These are phyloP conservation scores for Aspergillus chevalieri DNA, from an alignment of 2,329 filamentous ascomycete genomes.

Conservation along the genomic window DNA sequence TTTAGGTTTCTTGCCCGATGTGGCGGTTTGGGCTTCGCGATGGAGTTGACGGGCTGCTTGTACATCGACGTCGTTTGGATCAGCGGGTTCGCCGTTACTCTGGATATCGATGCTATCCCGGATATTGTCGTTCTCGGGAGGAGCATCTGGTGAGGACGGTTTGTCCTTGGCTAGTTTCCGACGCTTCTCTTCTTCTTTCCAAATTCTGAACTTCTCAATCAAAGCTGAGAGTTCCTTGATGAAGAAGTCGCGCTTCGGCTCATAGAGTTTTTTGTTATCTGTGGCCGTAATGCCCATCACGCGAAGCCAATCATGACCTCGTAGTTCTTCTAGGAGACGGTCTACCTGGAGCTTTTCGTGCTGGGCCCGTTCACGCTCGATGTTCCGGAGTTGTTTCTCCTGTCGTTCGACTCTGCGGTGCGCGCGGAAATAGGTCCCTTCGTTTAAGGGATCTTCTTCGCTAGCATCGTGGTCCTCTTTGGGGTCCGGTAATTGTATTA, in stretches of 20 bases:
- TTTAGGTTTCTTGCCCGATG: slow-evolving; percentile 35
- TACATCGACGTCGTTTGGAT: slow-evolving; percentile 65
- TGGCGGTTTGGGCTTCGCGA: slow-evolving; percentile 59
- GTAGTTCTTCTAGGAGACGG: slow-evolving; percentile 69
- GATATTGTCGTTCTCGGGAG: slow-evolving; percentile 31
- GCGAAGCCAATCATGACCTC: slow-evolving; percentile 87
- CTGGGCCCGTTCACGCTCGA: slow-evolving; percentile 60
- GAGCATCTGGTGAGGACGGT: slow-evolving; percentile 19
- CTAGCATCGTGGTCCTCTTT: background rate
- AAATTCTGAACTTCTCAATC: slow-evolving; percentile 78
- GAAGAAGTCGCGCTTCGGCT: slow-evolving; percentile 78
- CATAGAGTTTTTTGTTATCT: slow-evolving; percentile 78
- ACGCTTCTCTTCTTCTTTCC: slow-evolving; percentile 85
- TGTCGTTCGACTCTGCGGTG: slow-evolving; percentile 58
- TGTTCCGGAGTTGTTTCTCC: slow-evolving; percentile 63
- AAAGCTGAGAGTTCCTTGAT: slow-evolving; percentile 75
- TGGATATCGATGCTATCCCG: slow-evolving; percentile 15
- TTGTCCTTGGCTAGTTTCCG: slow-evolving; percentile 71
- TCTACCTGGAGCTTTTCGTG: slow-evolving; percentile 63
- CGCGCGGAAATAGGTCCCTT: slow-evolving; percentile 51
- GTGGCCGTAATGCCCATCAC: slow-evolving; percentile 86
- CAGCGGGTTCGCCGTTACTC: slow-evolving; percentile 50
- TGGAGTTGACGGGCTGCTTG: slow-evolving; percentile 68
- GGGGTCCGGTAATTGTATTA: slow-evolving; percentile 40
- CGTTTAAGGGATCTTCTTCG: slow-evolving; percentile 50